Base-by-base conservation (phyloP, 2,329 filamentous ascomycete species). In the Diaporthe amygdali region DNA sequence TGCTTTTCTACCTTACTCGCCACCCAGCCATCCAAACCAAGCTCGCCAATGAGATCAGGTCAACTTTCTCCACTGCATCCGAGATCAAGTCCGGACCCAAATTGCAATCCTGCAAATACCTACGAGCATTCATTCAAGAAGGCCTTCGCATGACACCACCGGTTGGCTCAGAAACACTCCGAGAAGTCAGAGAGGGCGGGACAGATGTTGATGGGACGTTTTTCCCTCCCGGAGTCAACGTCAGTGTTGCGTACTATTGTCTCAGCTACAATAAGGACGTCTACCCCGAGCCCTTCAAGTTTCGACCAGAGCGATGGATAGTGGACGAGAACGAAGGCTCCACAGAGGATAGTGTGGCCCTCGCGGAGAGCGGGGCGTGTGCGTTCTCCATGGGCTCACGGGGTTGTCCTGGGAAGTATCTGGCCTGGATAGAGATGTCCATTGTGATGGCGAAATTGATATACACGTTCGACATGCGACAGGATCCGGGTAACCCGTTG, bases 91-190 rank as follows among this genome's bases (percentile, higher is more conserved):
- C 63, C 9, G 69, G 69, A 1, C 10, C 63, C 3, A 47, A 25
- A 10, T 46, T 71, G 15, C 44, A 61, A 7, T 22, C 63, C 2
- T 76, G 76, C 56, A 69, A 64, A n/a, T 79, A 78, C 15, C 73
- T 79, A 12, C 72, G 73, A 2, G 76, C 77, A 0, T 74, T 75
- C 1, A 76, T 79, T 15, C 67, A 77, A 2, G 77, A 79, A 34
- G 73, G 69, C 0, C 61, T 79, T 3, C 74, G 77, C 1, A 59
- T 78, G 51, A 75, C 72, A 1, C 77, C 77, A 0, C 76, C 77
- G 0, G 63, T 71, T 9, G 32, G 20, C 0, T 44, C 47, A 5
- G 63, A 59, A 1, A 17, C 55, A 0, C 46, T 34, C 7, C 69
- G 69, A 9, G 52, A 68, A 14, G 69, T 71, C 17, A 20, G 41